Evolutionary conservation across 345 rosid genomes (phyloP).

Genomic region (Draba incana): DNA sequence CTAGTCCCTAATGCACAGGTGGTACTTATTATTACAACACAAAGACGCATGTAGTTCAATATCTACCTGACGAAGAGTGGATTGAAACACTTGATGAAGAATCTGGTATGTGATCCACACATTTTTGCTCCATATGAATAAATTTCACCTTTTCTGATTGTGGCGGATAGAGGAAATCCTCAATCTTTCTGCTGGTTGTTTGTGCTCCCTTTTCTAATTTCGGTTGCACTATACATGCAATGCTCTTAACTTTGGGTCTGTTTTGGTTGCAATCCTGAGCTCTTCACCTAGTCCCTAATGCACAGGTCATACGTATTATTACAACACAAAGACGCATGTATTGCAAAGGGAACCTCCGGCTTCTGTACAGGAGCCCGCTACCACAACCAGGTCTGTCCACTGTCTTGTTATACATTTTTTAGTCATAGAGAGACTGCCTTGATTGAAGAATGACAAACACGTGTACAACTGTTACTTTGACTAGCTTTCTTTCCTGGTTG

Average conservation of each 20-base stretch:
- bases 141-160: slow-evolving; percentile 5
- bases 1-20: no score
- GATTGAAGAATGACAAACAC: no score
- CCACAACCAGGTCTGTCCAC: slow-evolving; percentile 46
- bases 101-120: slow-evolving; percentile 53
- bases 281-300: slow-evolving; percentile 21
- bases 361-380: no score
- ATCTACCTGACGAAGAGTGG: no score
- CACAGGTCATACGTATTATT: slow-evolving; percentile 84
- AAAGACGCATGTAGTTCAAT: no score
- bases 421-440: background rate
- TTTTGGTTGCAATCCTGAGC: slow-evolving; percentile 23
- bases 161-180: background rate
- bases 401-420: slow-evolving; percentile 1
- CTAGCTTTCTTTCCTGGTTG: background rate
- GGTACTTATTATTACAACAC: no score
- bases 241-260: slow-evolving; percentile 2
- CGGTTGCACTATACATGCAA: background rate
- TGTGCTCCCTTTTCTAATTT: background rate
- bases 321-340: slow-evolving; percentile 71
- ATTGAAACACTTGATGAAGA: slow-evolving; percentile 74
- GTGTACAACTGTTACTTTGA: background rate
- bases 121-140: background rate
- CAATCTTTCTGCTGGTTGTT: background rate
- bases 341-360: slow-evolving; percentile 66